Base-by-base conservation (phyloP, 2,329 filamentous ascomycete genomes). In the Neofusicoccum ribis region DNA sequence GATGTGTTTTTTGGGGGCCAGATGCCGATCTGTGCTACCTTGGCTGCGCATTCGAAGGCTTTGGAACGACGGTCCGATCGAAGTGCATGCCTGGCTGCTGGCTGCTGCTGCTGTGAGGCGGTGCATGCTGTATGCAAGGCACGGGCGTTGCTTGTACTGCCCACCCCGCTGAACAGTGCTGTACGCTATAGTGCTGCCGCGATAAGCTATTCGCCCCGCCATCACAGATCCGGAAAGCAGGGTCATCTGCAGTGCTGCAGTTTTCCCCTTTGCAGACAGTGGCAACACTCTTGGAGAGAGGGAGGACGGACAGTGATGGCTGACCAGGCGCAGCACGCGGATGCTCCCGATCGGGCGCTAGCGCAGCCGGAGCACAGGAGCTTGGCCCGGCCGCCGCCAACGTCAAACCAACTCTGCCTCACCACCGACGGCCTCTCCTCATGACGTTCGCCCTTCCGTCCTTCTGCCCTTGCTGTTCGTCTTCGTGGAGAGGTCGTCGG, bases 131-230 rank as follows among this genome's bases (percentile, higher is more conserved):
- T 14, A 58, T 34, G 54, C 54, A 58, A 58, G 54, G 54, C 39
- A 58, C 54, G 39, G 39, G 34, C 34, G 36, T n/a, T 14, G 37
- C 12, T 46, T 58, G 54, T 58, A 58, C 54, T 58, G 54, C 54
- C 54, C 37, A 39, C 37, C 37, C 37, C 9, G 9, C 37, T 39
- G 37, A 14, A 11, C 37, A 9, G 37, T 11, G 3, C 27, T 31
- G 27, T 6, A 31, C 27, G 43, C 20, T 46, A 46, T 46, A 46
- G 43, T 46, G 43, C 43, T 8, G 14, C 17, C 17, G 43, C 17
- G 43, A 46, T 46, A 31, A 20, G 8, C 43, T 5, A 11, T 52
- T 54, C 2, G n/a, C 3, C 6, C 34, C 20, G 8, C 36, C 8
- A 5, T 37, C 6, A 3, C 14, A 15, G 50, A 31, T 37, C 8